Conservation (phyloP, 148 eudicot species). For the Fagopyrum tataricum region DNA sequence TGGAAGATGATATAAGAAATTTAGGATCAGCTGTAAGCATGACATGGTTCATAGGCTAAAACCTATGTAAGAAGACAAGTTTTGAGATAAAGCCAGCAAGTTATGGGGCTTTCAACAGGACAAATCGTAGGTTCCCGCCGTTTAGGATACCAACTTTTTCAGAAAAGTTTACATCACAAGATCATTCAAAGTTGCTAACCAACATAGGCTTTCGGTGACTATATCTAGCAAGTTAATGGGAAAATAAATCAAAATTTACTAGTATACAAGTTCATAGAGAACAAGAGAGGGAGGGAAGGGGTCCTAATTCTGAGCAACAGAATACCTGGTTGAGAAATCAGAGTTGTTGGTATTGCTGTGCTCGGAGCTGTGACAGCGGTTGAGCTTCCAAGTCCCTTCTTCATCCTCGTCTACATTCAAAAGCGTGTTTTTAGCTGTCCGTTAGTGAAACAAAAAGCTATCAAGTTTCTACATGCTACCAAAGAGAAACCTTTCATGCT, state of each 20-base stretch:
- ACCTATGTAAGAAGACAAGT: neutral
- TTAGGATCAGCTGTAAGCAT: neutral
- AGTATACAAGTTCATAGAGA: neutral
- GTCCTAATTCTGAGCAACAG: neutral
- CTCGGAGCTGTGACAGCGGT: conserved; percentile 18
- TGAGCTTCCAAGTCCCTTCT: conserved; percentile 27
- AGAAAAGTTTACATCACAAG: neutral
- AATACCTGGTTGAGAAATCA: conserved; percentile 27
- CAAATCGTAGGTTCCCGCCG: no score
- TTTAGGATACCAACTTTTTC: neutral
- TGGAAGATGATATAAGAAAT: no score
- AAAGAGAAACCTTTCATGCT: neutral
- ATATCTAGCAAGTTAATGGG: neutral
- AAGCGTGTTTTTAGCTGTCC: neutral
- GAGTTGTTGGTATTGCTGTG: conserved; percentile 12
- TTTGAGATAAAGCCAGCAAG: neutral
- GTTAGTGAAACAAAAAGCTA: neutral
- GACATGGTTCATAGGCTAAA: conserved; percentile 1
- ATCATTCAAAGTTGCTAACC: neutral
- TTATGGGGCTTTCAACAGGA: neutral
- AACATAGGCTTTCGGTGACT: neutral
- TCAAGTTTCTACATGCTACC: neutral
- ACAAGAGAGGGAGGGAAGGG: neutral
- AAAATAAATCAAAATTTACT: neutral
- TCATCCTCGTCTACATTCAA: conserved; percentile 26